A percentile compares a stretch with the other conserved stretches of the same genome.
Evolutionary conservation across 2,329 filamentous ascomycete species (phyloP).

Genomic region (Cladosporium sp.): DNA sequence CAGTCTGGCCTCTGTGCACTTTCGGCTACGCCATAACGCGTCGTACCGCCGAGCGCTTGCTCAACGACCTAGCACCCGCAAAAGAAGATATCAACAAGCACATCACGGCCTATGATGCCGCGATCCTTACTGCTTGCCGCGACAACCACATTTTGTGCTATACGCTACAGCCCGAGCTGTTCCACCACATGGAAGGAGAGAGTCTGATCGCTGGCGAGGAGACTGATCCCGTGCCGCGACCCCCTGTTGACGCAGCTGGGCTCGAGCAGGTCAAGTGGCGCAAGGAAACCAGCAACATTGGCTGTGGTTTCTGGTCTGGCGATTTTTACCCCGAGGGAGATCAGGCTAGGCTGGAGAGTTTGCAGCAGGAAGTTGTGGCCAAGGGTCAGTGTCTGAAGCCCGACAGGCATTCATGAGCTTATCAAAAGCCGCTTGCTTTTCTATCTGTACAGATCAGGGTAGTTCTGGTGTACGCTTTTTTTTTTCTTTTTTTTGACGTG

Average conservation of each 20-base stretch:
- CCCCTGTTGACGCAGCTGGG: conserved; percentile 26
- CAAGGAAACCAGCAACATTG: conserved; percentile 30
- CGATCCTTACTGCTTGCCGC: conserved; percentile 35
- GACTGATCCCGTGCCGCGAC: conserved; percentile 24
- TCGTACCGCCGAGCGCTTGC: conserved; percentile 29
- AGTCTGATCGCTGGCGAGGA: conserved; percentile 37
- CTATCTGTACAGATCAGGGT: background rate
- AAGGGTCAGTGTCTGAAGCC: conserved; percentile 34
- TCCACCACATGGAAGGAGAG: conserved; percentile 35
- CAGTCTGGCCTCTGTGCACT: conserved; percentile 40
- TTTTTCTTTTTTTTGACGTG: too few relatives aligned
- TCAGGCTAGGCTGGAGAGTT: conserved; percentile 26
- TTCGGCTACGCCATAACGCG: conserved; percentile 42
- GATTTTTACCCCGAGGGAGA: conserved; percentile 34
- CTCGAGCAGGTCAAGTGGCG: conserved; percentile 20
- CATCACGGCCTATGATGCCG: conserved; percentile 36
- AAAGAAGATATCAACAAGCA: conserved; percentile 30
- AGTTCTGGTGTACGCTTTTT: background rate
- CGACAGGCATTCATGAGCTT: conserved; percentile 12
- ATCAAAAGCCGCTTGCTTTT: background rate
- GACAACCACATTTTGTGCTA: conserved; percentile 32
- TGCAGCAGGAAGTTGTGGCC: conserved; percentile 36
- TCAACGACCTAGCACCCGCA: conserved; percentile 35
- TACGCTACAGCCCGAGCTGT: conserved; percentile 34
- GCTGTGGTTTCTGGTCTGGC: conserved; percentile 38